Base-by-base conservation (phyloP, 176 grass and related monocot genomes). In the Zizania latifolia region DNA sequence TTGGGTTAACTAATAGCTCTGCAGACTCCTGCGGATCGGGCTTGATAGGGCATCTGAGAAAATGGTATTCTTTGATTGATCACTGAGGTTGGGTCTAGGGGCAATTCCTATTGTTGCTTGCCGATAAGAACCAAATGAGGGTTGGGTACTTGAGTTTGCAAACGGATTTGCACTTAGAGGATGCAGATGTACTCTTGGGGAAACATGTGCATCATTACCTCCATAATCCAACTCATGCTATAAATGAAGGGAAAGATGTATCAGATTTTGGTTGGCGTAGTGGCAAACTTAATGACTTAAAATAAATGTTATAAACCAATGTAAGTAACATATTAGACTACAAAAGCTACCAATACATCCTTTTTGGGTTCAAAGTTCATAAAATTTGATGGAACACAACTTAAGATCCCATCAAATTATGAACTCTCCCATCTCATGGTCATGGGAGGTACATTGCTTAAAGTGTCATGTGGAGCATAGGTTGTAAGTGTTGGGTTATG, bases 181-280 rank as follows among this genome's bases (percentile, higher is more conserved):
- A 78, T 90, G 84, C 59, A 80, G 86, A 62, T 79, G 40, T 65
- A 86, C 62, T 76, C 85, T 81, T 35, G 90, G 85, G 48, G 88
- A 90, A 16, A 82, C 85, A 77, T 85, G 71, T 32, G 72, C 77
- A 73, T 97, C 90, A 77, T 46, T 83, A 54, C 83, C 82, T 86
- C 86, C 93, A 33, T 83, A 83, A 61, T 97, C 88, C n/a, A 93
- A 87, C 78, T 97, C 90, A 82, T 91, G 78, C 93, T 97, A 83
- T 71, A 82, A 72, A 80, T 75, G 31, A 83, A 68, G 76, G 61
- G 8, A 86, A 58, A 12, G 58, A 24, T 34, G 65, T 17, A 48
- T 43, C 27, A 82, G 13, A 78, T 41, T 51, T 70, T 65, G 27
- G 26, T 63, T 55, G 41, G 17, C 26, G 54, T 74, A 48, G 27